Evolutionary conservation across 2,329 filamentous ascomycete genomes (phyloP), one percentile per base, ranked within the genome.

Genomic region (Orbilia quercus): DNA sequence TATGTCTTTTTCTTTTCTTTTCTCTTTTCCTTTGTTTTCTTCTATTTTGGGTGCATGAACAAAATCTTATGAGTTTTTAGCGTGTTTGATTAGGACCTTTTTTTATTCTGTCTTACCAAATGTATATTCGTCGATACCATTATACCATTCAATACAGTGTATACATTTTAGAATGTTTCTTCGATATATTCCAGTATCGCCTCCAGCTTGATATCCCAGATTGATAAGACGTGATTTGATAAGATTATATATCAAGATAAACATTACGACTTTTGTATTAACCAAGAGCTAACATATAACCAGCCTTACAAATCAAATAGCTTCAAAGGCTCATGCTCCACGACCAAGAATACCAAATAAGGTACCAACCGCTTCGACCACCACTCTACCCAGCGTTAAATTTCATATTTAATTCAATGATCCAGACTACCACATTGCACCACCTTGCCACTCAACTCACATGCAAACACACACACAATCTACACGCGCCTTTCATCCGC

Each of bases 1-100:
- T 53, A 38, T 47, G 7, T 23, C 9, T 31, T 44, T 34, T 57
- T 65, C 48, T 20, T 40, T 11, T 20, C 34, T 36, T 28, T 28
- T 36, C 47, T 11, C 1, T 54, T 16, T 23, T 45, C n/a, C n/a
- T 58, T 58, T 11, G 9, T 47, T 6, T 47, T 18, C n/a, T 47
- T 45, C 25, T 7, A n/a, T n/a, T n/a, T n/a, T 38, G 3, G 22
- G 14, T 3, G 31, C 14, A n/a, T 51, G n/a, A 23, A 60, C 45
- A 50, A 23, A 62, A 53, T 44, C 38, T 36, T 34, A 22, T 51
- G 3, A n/a, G 12, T 16, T 40, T 60, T 60, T 60, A 60, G 57
- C 57, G 57, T 47, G 36, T 31, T 31, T 5, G 4, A 4, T 31
- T n/a, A n/a, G n/a, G n/a, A n/a, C n/a, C 28, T 31, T 31, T 31